A percentile compares a stretch with the other conserved stretches of the same genome.
These are phyloP conservation scores for Thielaviopsis populi DNA, from an alignment of 2,329 filamentous ascomycete genomes.

Conservation along the genomic window DNA sequence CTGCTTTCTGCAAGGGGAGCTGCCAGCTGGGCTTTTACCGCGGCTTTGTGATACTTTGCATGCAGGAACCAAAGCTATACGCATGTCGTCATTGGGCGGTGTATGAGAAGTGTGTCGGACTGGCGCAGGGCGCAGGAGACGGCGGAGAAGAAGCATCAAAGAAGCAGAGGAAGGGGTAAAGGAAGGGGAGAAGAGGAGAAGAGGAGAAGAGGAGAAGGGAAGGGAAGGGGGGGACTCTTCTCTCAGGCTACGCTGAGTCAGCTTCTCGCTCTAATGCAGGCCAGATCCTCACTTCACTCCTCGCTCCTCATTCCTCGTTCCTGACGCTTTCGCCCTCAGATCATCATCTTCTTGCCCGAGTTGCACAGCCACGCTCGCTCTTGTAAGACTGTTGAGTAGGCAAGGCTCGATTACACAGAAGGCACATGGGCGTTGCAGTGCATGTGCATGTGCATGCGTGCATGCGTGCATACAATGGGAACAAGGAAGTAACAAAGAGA, in stretches of 20 bases:
- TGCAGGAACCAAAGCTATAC: background rate
- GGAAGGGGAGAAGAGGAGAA: background rate
- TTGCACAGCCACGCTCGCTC: background rate
- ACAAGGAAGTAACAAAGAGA: background rate
- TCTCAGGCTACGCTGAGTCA: background rate
- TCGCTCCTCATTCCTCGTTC: background rate
- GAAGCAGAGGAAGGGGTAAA: background rate
- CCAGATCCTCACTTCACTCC: background rate
- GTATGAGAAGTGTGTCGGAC: background rate
- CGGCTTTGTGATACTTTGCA: background rate
- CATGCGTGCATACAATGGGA: background rate
- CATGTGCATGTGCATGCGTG: background rate
- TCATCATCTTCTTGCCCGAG: background rate
- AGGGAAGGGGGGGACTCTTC: background rate
- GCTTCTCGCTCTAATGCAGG: background rate
- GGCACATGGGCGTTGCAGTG: background rate
- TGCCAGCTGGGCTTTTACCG: background rate
- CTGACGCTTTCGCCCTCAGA: background rate
- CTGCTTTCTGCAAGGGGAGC: slow-evolving; percentile 1
- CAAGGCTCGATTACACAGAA: background rate
- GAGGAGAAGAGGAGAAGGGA: background rate
- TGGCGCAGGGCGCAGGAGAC: background rate
- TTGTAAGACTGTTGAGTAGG: background rate
- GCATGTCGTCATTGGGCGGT: background rate
- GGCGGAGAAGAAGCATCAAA: background rate